Percentiles rank a stretch among this genome's conserved stretches.
Conservation (phyloP, 2,329 filamentous ascomycete species). For the Talaromyces rugulosus region DNA sequence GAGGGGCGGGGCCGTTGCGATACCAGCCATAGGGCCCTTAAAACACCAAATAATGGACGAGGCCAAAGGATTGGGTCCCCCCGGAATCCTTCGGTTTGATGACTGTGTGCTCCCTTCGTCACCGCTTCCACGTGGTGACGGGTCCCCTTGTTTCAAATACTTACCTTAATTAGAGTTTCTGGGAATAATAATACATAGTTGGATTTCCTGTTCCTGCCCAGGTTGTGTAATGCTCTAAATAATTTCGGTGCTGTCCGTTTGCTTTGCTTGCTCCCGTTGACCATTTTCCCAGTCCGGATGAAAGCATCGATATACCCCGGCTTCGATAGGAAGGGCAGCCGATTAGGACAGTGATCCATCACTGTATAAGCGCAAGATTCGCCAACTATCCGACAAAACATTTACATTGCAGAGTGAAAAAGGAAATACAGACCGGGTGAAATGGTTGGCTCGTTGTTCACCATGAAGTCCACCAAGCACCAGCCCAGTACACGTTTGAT, state of each 20-base stretch:
- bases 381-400: background rate
- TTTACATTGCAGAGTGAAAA: background rate
- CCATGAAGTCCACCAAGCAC: slow-evolving; percentile 70
- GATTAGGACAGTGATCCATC: too few relatives aligned
- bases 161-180: background rate
- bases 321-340: background rate
- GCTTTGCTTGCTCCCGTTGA: background rate
- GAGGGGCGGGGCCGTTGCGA: background rate
- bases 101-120: background rate
- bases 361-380: too few relatives aligned
- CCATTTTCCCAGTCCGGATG: background rate
- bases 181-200: background rate
- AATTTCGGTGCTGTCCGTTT: background rate
- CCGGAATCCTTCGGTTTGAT: background rate
- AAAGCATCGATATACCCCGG: background rate
- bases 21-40: background rate
- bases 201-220: background rate
- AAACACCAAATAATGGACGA: background rate
- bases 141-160: background rate
- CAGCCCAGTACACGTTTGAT: slow-evolving; percentile 92
- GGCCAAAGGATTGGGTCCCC: background rate
- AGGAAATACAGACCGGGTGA: background rate
- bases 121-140: background rate
- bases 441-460: background rate
- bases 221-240: background rate